Percentiles rank a stretch among this genome's conserved stretches.
These are phyloP conservation scores for Malassezia globosa DNA, from an alignment of 1,284 basidiomycete species.

Conservation along the genomic window DNA sequence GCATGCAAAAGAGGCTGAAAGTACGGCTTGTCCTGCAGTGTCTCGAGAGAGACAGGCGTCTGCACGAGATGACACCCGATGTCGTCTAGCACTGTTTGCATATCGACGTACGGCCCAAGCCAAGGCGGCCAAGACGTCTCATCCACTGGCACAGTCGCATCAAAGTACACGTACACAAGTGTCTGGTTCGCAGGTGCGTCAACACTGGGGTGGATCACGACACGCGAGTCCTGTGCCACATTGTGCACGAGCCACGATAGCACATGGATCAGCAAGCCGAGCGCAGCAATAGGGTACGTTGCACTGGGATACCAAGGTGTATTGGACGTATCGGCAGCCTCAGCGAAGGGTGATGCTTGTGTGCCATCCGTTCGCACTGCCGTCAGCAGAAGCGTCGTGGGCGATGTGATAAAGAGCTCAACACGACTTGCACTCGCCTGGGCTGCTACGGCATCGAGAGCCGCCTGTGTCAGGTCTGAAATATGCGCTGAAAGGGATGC, in stretches of 20 bases:
- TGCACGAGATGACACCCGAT: slow-evolving; percentile 8
- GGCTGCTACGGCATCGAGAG: slow-evolving; percentile 6
- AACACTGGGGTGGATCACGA: background rate
- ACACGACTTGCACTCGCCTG: slow-evolving; percentile 10
- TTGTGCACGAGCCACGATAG: slow-evolving; percentile 13
- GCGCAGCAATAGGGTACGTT: slow-evolving; percentile 10
- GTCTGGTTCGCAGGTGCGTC: background rate
- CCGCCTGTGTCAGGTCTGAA: slow-evolving; percentile 8
- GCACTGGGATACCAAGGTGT: slow-evolving; percentile 9
- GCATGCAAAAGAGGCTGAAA: background rate
- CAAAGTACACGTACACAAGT: slow-evolving; percentile 10
- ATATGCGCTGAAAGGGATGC: slow-evolving; percentile 1
- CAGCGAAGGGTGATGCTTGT: background rate
- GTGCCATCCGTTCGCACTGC: background rate
- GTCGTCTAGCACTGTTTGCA: slow-evolving; percentile 15
- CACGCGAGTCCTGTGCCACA: slow-evolving; percentile 8
- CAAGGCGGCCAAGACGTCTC: slow-evolving; percentile 13
- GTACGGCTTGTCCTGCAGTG: background rate
- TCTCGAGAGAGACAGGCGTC: background rate
- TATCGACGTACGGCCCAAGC: slow-evolving; percentile 13
- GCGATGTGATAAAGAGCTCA: slow-evolving; percentile 9
- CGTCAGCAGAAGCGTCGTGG: background rate
- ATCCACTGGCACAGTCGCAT: slow-evolving; percentile 3
- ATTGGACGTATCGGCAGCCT: background rate
- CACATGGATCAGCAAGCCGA: slow-evolving; percentile 12